Evolutionary conservation across 805 yeast species (phyloP), one percentile per base, ranked within the genome.

Genomic region (Lachancea fermentati): DNA sequence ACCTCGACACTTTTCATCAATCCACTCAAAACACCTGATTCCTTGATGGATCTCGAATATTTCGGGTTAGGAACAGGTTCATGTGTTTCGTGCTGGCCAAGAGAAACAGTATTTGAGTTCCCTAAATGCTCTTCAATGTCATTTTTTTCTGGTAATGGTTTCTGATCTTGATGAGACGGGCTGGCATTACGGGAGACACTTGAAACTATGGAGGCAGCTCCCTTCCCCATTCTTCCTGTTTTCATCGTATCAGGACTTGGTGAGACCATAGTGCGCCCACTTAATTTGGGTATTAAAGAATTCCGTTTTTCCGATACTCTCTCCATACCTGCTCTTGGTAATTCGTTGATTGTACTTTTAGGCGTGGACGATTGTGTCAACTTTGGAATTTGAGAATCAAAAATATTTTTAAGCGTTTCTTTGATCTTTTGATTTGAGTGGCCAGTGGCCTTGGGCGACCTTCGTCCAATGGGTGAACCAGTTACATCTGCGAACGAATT

Each of bases 391-490:
- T 40, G 40, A 16, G 47, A 34, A 15, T 40, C 44, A 19, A 59
- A 58, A 16, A 58, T 58, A 37, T 41, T 50, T 40, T 52, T 55
- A 33, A 60, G 38, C 3, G 63, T 53, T 37, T 57, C 57, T 24
- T 58, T 54, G 30, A 57, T 52, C 15, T 14, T 51, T 36, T 17
- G 51, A 19, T 41, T 57, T 56, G 18, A 46, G 34, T 12, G 47
- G 26, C 32, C 45, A 44, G 39, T 42, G 4, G 29, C 34, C 11
- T 34, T 30, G 6, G 54, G 49, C 2, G 57, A 45, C 16, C 41
- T 35, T 24, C 61, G 44, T 37, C 50, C 48, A 32, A 50, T 48
- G 3, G 64, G 64, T 4, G 64, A 59, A 1, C 64, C 63, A 7
- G 52, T 48, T 19, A 51, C 33, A 41, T 57, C 62, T 11, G 51